These are phyloP conservation scores for Xylaria scruposa DNA, from an alignment of 495 filamentous ascomycete species.

Conservation along the genomic window DNA sequence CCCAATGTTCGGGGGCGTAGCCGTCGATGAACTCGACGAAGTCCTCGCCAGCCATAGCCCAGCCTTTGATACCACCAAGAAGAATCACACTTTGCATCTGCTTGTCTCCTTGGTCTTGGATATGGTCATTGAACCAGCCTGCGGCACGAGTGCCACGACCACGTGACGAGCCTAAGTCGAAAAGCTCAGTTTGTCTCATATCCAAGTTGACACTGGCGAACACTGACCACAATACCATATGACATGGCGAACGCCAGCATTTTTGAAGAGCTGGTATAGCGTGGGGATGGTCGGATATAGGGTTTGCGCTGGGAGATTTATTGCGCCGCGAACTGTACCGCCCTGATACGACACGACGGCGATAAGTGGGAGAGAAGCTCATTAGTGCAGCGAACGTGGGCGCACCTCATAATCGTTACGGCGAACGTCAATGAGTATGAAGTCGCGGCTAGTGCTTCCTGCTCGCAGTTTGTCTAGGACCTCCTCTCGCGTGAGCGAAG, in stretches of 20 bases:
- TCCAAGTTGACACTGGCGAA: not conserved
- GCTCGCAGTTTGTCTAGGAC: conserved; percentile 37
- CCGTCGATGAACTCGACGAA: conserved; percentile 64
- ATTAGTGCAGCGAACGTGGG: not conserved
- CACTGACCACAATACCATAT: conserved; percentile 74
- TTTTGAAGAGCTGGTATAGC: conserved; percentile 61
- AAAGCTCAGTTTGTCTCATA: conserved; percentile 4
- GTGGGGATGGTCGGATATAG: conserved; percentile 64
- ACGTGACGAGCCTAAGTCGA: conserved; percentile 62
- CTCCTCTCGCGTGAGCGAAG: conserved; percentile 38
- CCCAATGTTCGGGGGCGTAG: conserved; percentile 62
- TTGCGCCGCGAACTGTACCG: conserved; percentile 69
- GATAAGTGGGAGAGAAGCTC: conserved; percentile 3
- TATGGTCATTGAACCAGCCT: conserved; percentile 70
- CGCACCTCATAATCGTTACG: conserved; percentile 67
- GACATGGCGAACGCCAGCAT: conserved; percentile 56
- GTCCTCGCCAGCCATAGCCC: conserved; percentile 63
- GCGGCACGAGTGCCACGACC: conserved; percentile 69
- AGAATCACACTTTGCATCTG: conserved; percentile 63
- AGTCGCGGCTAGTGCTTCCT: conserved; percentile 52
- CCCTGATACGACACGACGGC: conserved; percentile 52
- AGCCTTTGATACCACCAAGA: conserved; percentile 68
- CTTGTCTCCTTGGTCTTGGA: conserved; percentile 52
- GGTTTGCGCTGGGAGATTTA: conserved; percentile 76
- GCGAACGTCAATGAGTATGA: conserved; percentile 68